Evolutionary conservation across 345 rosid genomes (phyloP).

Genomic region (Capsella bursapastoris): DNA sequence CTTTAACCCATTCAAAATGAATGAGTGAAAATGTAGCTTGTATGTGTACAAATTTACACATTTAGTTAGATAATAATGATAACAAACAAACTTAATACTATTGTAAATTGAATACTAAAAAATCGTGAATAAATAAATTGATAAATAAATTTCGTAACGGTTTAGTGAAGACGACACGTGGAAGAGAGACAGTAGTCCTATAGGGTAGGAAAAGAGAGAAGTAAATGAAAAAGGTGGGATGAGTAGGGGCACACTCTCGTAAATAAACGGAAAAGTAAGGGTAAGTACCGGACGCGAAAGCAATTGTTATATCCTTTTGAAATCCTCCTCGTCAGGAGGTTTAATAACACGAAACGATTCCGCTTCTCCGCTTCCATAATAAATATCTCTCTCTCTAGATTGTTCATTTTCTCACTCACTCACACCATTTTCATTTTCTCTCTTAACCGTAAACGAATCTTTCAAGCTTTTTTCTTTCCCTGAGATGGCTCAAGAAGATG

Average conservation of each 20-base stretch:
- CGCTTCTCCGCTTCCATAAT: slow-evolving; percentile 65
- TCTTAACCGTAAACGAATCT: slow-evolving; percentile 7
- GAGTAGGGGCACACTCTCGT: slow-evolving; percentile 43
- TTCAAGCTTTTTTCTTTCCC: background rate
- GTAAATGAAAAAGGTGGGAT: background rate
- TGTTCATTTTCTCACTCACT: background rate
- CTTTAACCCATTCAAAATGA: no score
- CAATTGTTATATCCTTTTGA: slow-evolving; percentile 39
- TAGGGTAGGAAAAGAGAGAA: background rate
- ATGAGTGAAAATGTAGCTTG: no score
- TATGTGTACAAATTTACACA: no score
- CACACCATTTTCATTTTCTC: slow-evolving; percentile 22
- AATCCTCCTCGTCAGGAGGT: slow-evolving; percentile 27
- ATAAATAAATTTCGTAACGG: background rate
- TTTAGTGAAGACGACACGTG: slow-evolving; percentile 18
- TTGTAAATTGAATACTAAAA: no score
- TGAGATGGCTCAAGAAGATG: slow-evolving; percentile 62
- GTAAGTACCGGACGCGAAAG: slow-evolving; percentile 18
- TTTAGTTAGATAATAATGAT: no score
- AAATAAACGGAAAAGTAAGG: slow-evolving; percentile 38
- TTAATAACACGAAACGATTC: slow-evolving; percentile 50
- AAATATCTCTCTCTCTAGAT: slow-evolving; percentile 34
- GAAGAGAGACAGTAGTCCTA: slow-evolving; percentile 18
- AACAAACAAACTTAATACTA: no score
- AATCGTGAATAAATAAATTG: no score